Evolutionary conservation across 345 rosid species (phyloP).

Genomic region (Litchi chinensis): DNA sequence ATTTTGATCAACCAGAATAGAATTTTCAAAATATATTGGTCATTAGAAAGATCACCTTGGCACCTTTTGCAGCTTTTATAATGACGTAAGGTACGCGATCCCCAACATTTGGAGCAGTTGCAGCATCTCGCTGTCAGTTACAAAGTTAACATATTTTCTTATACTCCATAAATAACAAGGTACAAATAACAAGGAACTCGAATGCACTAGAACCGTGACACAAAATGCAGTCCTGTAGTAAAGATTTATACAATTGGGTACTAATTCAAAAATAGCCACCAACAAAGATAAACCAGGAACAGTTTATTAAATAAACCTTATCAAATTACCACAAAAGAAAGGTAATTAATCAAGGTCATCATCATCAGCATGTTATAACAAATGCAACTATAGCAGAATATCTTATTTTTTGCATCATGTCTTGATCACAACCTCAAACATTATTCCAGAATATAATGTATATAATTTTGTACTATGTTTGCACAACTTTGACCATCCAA

Average conservation of each 20-base stretch:
- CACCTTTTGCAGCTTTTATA: conserved; percentile 92
- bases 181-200: neutral
- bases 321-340: conserved; percentile 3
- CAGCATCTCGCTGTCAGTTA: conserved; percentile 86
- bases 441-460: neutral
- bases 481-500: neutral
- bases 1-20: conserved; percentile 3
- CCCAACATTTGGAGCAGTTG: conserved; percentile 98
- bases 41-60: conserved; percentile 61
- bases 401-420: neutral
- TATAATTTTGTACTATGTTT: neutral
- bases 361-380: neutral
- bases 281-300: neutral
- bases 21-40: neutral
- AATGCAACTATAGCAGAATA: neutral
- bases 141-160: conserved; percentile 21
- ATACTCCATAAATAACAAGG: neutral
- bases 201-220: neutral
- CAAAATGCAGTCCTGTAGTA: neutral
- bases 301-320: neutral
- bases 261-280: neutral
- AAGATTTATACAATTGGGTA: neutral
- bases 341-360: neutral
- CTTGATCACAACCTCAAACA: neutral
- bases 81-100: conserved; percentile 98